A percentile compares a stretch with the other conserved stretches of the same genome.
Evolutionary conservation across 148 eudicot genomes (phyloP).

Genomic region (Rhododendron griersonianum): DNA sequence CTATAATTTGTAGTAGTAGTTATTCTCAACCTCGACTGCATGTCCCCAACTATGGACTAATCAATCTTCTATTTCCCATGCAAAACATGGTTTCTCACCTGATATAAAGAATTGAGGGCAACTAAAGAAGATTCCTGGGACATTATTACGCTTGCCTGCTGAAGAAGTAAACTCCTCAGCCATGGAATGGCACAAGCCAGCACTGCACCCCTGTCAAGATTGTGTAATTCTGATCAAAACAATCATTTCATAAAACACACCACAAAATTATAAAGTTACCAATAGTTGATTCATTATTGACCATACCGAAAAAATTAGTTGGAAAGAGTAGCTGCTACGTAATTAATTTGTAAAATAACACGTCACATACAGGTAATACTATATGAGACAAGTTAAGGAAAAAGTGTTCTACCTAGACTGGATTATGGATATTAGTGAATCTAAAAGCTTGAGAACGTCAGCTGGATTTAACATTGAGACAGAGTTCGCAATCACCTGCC

Average conservation of each 20-base stretch:
- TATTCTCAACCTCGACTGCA: background rate
- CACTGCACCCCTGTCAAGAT: slow-evolving; percentile 68
- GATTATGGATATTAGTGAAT: slow-evolving; percentile 61
- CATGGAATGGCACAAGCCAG: slow-evolving; percentile 81
- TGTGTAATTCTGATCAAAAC: background rate
- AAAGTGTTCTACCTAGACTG: slow-evolving; percentile 56
- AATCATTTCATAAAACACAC: background rate
- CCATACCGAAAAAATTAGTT: background rate
- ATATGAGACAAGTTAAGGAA: background rate
- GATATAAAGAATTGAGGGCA: slow-evolving; percentile 75
- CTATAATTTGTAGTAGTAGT: background rate
- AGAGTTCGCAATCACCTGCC: slow-evolving; percentile 79
- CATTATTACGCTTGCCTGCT: slow-evolving; percentile 77
- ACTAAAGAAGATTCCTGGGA: slow-evolving; percentile 82
- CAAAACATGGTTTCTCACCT: slow-evolving; percentile 34
- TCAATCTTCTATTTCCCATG: background rate
- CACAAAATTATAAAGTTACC: background rate
- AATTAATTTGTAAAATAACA: background rate
- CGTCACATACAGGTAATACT: background rate
- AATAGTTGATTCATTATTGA: background rate
- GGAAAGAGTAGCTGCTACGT: background rate
- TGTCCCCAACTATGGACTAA: background rate
- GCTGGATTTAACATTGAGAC: slow-evolving; percentile 59
- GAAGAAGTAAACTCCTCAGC: slow-evolving; percentile 87
- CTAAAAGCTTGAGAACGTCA: slow-evolving; percentile 74